phyloP scores from a whole-genome alignment of 2,329 filamentous ascomycete genomes.

The Penicillium sp. region DNA sequence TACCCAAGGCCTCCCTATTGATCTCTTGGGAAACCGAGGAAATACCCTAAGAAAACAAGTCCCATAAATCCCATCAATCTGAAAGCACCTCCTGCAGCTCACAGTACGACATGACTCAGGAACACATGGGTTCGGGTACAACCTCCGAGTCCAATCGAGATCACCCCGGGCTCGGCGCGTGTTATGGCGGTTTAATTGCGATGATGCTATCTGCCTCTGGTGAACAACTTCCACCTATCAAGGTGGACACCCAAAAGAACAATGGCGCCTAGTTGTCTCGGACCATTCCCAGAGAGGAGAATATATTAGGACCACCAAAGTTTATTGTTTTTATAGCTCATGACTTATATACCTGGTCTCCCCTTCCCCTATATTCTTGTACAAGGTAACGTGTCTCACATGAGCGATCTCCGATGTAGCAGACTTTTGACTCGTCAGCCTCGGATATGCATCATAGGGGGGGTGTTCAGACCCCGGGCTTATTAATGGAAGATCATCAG shows the following conservation, averaged over 20 bases:
- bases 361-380: neutral
- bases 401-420: constrained; percentile 13
- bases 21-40: too few relatives aligned
- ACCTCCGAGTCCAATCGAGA: constrained; percentile 1
- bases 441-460: constrained; percentile 5
- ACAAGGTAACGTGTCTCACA: constrained; percentile 8
- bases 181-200: neutral
- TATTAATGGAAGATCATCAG: constrained; percentile 8
- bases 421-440: constrained; percentile 12
- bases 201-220: neutral
- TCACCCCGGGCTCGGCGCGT: neutral
- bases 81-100: neutral
- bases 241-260: neutral
- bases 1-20: neutral
- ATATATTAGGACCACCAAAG: neutral
- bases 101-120: constrained; percentile 14
- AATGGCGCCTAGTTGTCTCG: neutral
- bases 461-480: constrained; percentile 4
- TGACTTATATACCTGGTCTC: neutral
- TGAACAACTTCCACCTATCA: neutral
- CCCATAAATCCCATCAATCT: too few relatives aligned
- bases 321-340: neutral
- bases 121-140: constrained; percentile 12
- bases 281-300: neutral
- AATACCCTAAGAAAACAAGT: too few relatives aligned